Base-by-base conservation (phyloP, 2,329 filamentous ascomycete species). In the Ceratocystis cubensis region DNA sequence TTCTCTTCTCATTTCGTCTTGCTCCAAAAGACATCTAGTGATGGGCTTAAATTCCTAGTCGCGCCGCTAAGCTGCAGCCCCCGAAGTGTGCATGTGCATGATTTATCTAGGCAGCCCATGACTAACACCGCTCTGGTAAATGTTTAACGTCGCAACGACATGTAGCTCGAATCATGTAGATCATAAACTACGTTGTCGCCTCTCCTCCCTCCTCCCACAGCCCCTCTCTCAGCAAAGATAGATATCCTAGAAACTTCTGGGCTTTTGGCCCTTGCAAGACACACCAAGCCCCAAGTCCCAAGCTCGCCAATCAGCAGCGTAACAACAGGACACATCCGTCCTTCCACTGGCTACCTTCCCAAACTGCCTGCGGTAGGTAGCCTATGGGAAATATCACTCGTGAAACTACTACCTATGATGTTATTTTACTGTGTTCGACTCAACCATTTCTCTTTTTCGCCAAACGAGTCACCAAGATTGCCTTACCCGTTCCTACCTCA, bases 211-310 rank as follows among this genome's bases (percentile, higher is more conserved):
- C n/a, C 48, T 56, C 20, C 4, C n/a, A 13, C 50, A 28, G 22
- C 6, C 20, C 20, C 20, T 56, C 50, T 30, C 50, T 41, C 37
- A 5, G 37, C 3, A 48, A 22, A n/a, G 0, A 48, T 48, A 53
- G 22, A 22, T 15, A 37, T 59, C 56, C 15, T 30, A n/a, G 56
- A 59, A 37, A 59, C 56, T 37, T 59, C 56, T 59, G 56, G 30
- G 28, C 56, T 59, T 59, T 59, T 59, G 56, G 56, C 56, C 56
- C 56, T 59, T 37, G 28, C 5, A 37, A n/a, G 15, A 59, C 33
- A 15, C 56, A 59, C 28, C 17, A n/a, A 41, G 28, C 15, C 56
- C 28, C 28, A 28, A 28, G 28, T 3, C 28, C 25, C 5, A 57
- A 20, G 6, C 53, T 57, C 30, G 17, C 56, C 56, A 59, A 37